Evolutionary conservation across 2,329 filamentous ascomycete genomes (phyloP).

Genomic region (Paecilomyces sp.): DNA sequence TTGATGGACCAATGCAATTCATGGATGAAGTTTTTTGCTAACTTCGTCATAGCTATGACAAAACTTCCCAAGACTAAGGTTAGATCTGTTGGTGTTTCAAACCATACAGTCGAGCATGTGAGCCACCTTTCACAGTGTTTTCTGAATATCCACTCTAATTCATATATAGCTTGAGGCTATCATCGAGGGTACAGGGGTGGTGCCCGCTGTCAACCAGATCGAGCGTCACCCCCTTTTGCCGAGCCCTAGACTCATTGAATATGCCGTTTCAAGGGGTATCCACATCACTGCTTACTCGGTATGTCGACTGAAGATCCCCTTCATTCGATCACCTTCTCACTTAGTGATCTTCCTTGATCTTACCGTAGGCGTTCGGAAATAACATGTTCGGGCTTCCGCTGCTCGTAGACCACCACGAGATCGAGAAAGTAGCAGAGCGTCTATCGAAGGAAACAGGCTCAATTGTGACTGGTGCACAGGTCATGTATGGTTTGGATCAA

Average conservation of each 20-base stretch:
- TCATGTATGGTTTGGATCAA: slow-evolving; percentile 17
- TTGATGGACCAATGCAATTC: slow-evolving; percentile 8
- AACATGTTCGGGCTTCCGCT: slow-evolving; percentile 56
- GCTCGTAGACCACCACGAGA: slow-evolving; percentile 54
- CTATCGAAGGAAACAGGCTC: slow-evolving; percentile 26
- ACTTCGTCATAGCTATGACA: slow-evolving; percentile 28
- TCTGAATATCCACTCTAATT: not conserved
- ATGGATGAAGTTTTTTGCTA: not conserved
- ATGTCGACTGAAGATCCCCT: slow-evolving; percentile 4
- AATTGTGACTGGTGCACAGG: slow-evolving; percentile 28
- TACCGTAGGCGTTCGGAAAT: slow-evolving; percentile 47
- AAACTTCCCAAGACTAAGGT: slow-evolving; percentile 35
- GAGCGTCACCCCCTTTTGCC: slow-evolving; percentile 64
- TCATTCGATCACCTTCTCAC: too few species aligned
- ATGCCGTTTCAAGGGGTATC: slow-evolving; percentile 52
- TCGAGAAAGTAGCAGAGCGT: slow-evolving; percentile 59
- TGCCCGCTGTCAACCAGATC: slow-evolving; percentile 61
- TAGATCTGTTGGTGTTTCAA: slow-evolving; percentile 36
- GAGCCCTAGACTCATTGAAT: slow-evolving; percentile 50
- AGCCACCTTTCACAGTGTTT: not conserved
- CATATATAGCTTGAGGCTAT: slow-evolving; percentile 45
- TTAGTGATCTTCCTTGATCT: too few species aligned
- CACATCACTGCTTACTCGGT: slow-evolving; percentile 58
- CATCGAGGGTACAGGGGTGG: slow-evolving; percentile 47
- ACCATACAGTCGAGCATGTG: slow-evolving; percentile 32